Percentiles rank a stretch among this genome's conserved stretches.
Evolutionary conservation across 1,284 basidiomycete species (phyloP).

Genomic region (Golubevia sp.): DNA sequence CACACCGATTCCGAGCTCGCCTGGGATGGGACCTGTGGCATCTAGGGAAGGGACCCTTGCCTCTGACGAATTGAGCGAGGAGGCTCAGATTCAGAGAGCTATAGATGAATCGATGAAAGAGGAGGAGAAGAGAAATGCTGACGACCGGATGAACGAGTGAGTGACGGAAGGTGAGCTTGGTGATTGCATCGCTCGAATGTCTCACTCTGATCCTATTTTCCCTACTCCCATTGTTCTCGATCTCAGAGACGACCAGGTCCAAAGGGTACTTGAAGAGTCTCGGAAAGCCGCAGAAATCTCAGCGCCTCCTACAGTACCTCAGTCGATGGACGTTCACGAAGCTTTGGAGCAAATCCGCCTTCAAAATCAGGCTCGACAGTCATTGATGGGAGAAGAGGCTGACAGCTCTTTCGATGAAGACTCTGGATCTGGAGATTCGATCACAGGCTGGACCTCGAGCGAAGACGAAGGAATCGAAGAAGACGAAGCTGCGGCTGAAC

Average conservation of each 20-base stretch:
- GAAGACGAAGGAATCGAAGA: conserved; percentile 65
- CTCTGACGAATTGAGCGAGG: conserved; percentile 9
- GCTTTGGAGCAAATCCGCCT: background rate
- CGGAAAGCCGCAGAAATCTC: background rate
- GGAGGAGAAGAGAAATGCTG: conserved; percentile 11
- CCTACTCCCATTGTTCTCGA: background rate
- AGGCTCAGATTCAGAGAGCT: conserved; percentile 22
- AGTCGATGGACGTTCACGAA: conserved; percentile 4
- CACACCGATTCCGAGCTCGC: conserved; percentile 10
- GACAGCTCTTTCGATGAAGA: conserved; percentile 56
- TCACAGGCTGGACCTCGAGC: conserved; percentile 64
- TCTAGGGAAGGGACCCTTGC: background rate
- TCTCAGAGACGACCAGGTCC: background rate
- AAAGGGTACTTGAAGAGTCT: conserved; percentile 47
- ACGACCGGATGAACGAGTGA: background rate
- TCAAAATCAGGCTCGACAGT: conserved; percentile 9
- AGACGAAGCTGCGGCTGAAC: conserved; percentile 50
- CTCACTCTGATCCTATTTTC: conserved; percentile 1
- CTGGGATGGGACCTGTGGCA: background rate
- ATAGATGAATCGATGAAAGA: conserved; percentile 34
- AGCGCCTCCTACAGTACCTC: conserved; percentile 3
- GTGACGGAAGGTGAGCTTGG: conserved; percentile 4
- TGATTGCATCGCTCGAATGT: background rate
- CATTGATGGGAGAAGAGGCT: conserved; percentile 44
- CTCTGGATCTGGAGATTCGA: conserved; percentile 48